These are phyloP conservation scores for Boletus rufocinnamomeus DNA, from an alignment of 768 basidiomycete species.

Conservation along the genomic window DNA sequence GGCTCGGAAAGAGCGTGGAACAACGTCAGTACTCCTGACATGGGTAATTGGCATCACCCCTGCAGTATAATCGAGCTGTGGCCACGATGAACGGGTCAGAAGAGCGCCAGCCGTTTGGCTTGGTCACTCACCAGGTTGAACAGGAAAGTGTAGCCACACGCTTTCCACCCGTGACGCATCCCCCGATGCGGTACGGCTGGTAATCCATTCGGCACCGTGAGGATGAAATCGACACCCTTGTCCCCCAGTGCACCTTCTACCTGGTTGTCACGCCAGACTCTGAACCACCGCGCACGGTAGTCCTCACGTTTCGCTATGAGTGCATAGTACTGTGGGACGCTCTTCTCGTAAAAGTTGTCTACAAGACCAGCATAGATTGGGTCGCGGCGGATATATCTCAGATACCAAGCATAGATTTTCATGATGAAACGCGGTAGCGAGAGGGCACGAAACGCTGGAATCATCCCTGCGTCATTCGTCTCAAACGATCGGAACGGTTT, in stretches of 20 bases:
- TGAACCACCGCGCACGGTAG: conserved; percentile 45
- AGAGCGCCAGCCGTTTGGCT: not conserved
- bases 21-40: conserved; percentile 40
- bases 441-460: conserved; percentile 41
- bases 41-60: conserved; percentile 48
- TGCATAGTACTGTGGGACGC: conserved; percentile 49
- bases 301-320: conserved; percentile 47
- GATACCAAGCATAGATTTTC: conserved; percentile 50
- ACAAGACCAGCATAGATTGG: conserved; percentile 55
- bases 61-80: conserved; percentile 46
- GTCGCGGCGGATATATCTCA: conserved; percentile 54
- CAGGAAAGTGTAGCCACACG: conserved; percentile 63
- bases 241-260: conserved; percentile 31
- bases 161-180: conserved; percentile 56
- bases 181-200: conserved; percentile 59
- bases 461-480: conserved; percentile 51
- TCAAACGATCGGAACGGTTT: conserved; percentile 43
- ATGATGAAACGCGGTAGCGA: conserved; percentile 50
- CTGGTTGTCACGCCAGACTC: conserved; percentile 32
- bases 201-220: conserved; percentile 62
- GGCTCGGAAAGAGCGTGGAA: conserved; percentile 25
- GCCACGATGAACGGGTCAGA: not conserved
- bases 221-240: conserved; percentile 59
- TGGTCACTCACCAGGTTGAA: conserved; percentile 56
- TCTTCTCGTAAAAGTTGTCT: conserved; percentile 50